These are phyloP conservation scores for Turnera subulata DNA, from an alignment of 345 rosid species.

Conservation along the genomic window DNA sequence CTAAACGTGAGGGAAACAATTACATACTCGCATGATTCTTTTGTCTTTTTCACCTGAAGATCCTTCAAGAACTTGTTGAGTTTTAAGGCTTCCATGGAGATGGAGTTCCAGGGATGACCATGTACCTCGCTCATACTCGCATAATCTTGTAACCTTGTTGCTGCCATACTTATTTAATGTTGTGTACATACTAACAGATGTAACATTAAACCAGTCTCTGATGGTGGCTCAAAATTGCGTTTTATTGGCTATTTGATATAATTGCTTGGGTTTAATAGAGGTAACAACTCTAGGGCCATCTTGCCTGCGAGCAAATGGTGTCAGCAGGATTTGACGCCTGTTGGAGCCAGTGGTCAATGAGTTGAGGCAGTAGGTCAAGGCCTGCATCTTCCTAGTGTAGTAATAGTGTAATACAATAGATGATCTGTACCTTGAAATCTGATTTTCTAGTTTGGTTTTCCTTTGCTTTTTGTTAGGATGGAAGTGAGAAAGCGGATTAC, in stretches of 20 bases:
- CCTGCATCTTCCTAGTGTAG: conserved; percentile 3
- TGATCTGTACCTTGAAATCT: too few species aligned
- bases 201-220: conserved; percentile 26
- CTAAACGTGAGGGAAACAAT: conserved; percentile 24
- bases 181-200: conserved; percentile 38
- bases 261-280: conserved; percentile 14
- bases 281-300: conserved; percentile 13
- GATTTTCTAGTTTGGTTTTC: too few species aligned
- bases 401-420: too few species aligned
- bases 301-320: conserved; percentile 1
- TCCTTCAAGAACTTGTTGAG: conserved; percentile 1
- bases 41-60: conserved; percentile 3
- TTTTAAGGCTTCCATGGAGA: conserved; percentile 4
- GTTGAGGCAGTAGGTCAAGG: neutral
- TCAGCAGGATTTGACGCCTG: neutral
- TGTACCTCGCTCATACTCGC: conserved; percentile 13
- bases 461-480: too few species aligned
- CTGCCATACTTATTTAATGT: conserved; percentile 11
- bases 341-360: neutral
- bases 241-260: conserved; percentile 17
- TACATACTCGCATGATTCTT: neutral
- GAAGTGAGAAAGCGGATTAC: neutral
- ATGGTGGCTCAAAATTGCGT: conserved; percentile 29
- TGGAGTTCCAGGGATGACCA: conserved; percentile 16
- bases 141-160: conserved; percentile 22